Evolutionary conservation across 257 asterid species (phyloP), one percentile per base, ranked within the genome.

Genomic region (Solanum stenotomum): DNA sequence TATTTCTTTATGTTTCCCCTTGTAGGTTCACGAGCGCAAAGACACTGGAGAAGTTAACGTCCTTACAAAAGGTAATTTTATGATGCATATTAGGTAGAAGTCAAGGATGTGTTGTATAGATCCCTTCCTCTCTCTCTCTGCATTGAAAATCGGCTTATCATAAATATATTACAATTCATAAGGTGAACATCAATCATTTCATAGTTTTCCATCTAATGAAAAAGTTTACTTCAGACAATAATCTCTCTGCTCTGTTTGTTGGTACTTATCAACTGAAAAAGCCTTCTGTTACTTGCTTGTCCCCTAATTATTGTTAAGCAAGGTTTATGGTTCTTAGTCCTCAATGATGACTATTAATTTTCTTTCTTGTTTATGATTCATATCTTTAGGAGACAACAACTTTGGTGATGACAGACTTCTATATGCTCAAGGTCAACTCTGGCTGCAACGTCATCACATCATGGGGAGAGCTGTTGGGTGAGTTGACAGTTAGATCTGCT

Each of bases 391-490:
- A 74, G 99, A 97, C 89, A 97, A 95, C 88, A 97, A 97, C 90
- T 92, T 91, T 88, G 98, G 97, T 85, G 99, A 97, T 88, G 99
- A 97, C 94, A 93, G 99, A 91, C 98, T 94, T 92, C 94, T 97
- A 63, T 97, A 97, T 87, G 99, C 99, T 86, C 95, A 95, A 0
- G 99, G 99, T 84, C 99, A 97, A 90, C 98, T 92, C 63, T 97
- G 99, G 99, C 92, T 97, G 87, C 94, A 96, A 52, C 93, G 98
- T 90, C 97, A 96, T 81, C 99, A 97, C 89, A 96, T 97, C 83
- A 95, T 97, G 99, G 99, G 99, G 88, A 94, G 99, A 94, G 99
- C 99, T 86, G 98, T 97, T 67, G 99, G 99, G 99, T 97, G 89
- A 96, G 96, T 91, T 91, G 83, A 87, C 65, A 33, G n/a, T 85